Evolutionary conservation across 495 filamentous ascomycete species (phyloP).

Genomic region (Schizothecium vesticola): DNA sequence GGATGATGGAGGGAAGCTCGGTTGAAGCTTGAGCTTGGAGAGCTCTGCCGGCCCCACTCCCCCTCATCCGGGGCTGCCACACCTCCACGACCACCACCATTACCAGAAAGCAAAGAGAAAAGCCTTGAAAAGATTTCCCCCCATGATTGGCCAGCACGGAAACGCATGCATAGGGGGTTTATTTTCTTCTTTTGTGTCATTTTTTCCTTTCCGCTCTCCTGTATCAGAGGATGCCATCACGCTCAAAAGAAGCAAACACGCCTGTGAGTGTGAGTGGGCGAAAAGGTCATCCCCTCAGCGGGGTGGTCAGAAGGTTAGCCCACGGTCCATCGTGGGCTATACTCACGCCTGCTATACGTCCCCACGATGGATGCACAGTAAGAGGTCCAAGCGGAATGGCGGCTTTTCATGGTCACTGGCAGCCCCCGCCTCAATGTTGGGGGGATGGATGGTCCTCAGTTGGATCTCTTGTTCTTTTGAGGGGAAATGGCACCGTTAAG

Average conservation of each 20-base stretch:
- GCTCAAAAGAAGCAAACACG: background rate
- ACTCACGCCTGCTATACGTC: background rate
- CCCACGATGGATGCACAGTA: constrained; percentile 3
- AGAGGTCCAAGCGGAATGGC: constrained; percentile 10
- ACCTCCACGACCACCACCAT: background rate
- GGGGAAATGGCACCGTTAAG: background rate
- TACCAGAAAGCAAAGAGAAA: background rate
- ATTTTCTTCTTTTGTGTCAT: background rate
- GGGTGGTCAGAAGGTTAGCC: background rate
- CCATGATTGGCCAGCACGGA: background rate
- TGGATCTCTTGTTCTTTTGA: background rate
- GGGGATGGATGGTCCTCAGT: background rate
- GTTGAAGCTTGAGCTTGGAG: background rate
- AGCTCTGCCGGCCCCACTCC: constrained; percentile 7
- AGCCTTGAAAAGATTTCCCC: background rate
- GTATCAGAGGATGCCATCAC: background rate
- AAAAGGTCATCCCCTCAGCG: background rate
- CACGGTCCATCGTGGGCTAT: background rate
- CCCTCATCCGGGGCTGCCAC: background rate
- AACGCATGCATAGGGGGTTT: constrained; percentile 6
- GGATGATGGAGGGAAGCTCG: background rate
- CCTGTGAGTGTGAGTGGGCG: background rate
- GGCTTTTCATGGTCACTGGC: background rate
- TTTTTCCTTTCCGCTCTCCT: background rate
- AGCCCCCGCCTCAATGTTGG: background rate